Conservation (phyloP, 768 basidiomycete genomes). For the Lactifluus piperatus region DNA sequence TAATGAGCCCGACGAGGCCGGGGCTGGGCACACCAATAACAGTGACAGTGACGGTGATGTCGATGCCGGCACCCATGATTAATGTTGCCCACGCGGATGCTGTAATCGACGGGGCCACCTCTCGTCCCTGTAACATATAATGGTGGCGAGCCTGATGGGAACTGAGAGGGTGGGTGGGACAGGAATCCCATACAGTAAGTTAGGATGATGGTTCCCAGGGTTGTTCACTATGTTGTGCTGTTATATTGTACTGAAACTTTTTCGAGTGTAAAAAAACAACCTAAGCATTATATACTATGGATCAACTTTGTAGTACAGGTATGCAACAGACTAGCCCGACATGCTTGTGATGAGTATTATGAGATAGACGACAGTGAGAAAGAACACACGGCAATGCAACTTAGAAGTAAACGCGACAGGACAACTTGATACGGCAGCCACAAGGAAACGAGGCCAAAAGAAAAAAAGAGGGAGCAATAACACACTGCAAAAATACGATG, state of each 20-base stretch:
- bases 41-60: not conserved
- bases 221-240: not conserved
- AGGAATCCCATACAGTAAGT: not conserved
- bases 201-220: too few species aligned
- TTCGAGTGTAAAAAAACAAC: conserved; percentile 6
- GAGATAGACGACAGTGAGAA: conserved; percentile 4
- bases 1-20: not conserved
- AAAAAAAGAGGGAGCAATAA: not conserved
- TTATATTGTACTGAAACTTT: not conserved
- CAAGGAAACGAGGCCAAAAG: not conserved
- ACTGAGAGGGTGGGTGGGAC: not conserved
- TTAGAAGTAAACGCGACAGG: not conserved
- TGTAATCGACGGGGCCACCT: not conserved
- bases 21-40: not conserved
- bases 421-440: not conserved
- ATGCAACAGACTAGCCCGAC: conserved; percentile 20
- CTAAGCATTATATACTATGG: conserved; percentile 20
- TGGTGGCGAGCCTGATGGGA: not conserved
- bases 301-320: conserved; percentile 21
- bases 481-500: conserved; percentile 8
- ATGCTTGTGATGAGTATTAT: conserved; percentile 18
- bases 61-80: not conserved
- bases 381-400: not conserved
- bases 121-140: not conserved
- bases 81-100: not conserved